Percentiles rank a stretch among this genome's conserved stretches.
Conservation (phyloP, 768 basidiomycete species). For the Favolaschia claudopus region DNA sequence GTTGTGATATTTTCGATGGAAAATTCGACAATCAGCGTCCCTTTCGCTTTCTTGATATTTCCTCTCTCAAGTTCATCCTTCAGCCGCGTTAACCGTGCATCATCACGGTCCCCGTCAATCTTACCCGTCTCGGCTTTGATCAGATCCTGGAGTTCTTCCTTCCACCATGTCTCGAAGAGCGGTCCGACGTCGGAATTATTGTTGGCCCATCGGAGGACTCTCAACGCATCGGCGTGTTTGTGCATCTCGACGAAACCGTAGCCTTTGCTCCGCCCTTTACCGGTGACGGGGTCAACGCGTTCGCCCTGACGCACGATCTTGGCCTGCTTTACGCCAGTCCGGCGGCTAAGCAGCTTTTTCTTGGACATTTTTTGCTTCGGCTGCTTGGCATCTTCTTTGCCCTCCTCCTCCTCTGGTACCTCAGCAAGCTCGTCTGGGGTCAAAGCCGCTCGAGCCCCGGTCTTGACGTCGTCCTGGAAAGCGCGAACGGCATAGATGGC, state of each 20-base stretch:
- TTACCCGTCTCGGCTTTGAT: slow-evolving; percentile 55
- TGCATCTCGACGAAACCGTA: slow-evolving; percentile 96
- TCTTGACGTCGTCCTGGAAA: slow-evolving; percentile 82
- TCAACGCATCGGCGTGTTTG: slow-evolving; percentile 87
- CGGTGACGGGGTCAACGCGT: slow-evolving; percentile 87
- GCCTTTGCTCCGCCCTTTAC: slow-evolving; percentile 88
- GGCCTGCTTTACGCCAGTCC: slow-evolving; percentile 76
- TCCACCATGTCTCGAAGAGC: slow-evolving; percentile 86
- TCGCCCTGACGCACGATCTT: slow-evolving; percentile 93
- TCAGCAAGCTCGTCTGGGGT: slow-evolving; percentile 76
- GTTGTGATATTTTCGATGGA: slow-evolving; percentile 96
- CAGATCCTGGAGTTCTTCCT: slow-evolving; percentile 72
- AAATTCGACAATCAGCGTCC: slow-evolving; percentile 87
- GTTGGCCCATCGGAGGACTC: slow-evolving; percentile 93
- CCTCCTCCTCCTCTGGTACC: slow-evolving; percentile 33
- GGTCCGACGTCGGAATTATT: slow-evolving; percentile 74
- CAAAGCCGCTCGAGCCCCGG: slow-evolving; percentile 64
- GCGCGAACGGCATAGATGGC: slow-evolving; percentile 80
- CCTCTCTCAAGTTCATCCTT: slow-evolving; percentile 54
- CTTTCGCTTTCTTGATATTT: slow-evolving; percentile 49
- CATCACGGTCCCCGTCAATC: slow-evolving; percentile 60
- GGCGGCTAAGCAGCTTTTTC: slow-evolving; percentile 37
- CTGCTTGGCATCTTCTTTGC: slow-evolving; percentile 34
- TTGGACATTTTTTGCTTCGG: slow-evolving; percentile 34
- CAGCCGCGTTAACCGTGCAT: slow-evolving; percentile 61